These are phyloP conservation scores for Metarhizium humberi DNA, from an alignment of 2,329 filamentous ascomycete species.

Conservation along the genomic window DNA sequence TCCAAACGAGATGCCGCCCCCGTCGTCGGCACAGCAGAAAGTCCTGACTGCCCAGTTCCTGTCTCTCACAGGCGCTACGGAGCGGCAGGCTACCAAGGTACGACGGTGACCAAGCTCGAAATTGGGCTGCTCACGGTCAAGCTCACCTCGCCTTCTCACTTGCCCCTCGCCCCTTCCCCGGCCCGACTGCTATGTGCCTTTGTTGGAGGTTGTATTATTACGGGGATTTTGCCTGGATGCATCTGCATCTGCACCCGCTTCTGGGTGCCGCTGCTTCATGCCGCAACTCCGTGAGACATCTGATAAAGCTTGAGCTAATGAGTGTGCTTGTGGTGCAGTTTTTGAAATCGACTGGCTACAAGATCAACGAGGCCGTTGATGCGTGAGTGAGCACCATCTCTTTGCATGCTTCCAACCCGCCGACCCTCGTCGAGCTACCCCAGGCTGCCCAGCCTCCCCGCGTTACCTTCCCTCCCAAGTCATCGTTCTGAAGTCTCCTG, in stretches of 20 bases:
- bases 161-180: background rate
- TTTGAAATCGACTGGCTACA: constrained; percentile 38
- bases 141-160: background rate
- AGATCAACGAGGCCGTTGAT: constrained; percentile 45
- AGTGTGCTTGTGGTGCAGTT: constrained; percentile 26
- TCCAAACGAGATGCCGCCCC: constrained; percentile 26
- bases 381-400: constrained; percentile 37
- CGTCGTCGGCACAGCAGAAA: constrained; percentile 29
- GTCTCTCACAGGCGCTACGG: constrained; percentile 31
- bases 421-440: background rate
- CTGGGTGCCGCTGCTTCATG: background rate
- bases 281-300: background rate
- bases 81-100: constrained; percentile 36
- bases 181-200: constrained; percentile 1
- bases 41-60: constrained; percentile 31
- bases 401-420: background rate
- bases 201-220: background rate
- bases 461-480: background rate
- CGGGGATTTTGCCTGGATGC: background rate
- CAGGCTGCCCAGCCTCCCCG: background rate
- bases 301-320: constrained; percentile 12
- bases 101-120: constrained; percentile 13
- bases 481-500: background rate
- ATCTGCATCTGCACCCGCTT: background rate
- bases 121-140: constrained; percentile 2